Evolutionary conservation across 139 green algal genomes (phyloP), one percentile per base, ranked within the genome.

Genomic region (Coelastrella sp.): DNA sequence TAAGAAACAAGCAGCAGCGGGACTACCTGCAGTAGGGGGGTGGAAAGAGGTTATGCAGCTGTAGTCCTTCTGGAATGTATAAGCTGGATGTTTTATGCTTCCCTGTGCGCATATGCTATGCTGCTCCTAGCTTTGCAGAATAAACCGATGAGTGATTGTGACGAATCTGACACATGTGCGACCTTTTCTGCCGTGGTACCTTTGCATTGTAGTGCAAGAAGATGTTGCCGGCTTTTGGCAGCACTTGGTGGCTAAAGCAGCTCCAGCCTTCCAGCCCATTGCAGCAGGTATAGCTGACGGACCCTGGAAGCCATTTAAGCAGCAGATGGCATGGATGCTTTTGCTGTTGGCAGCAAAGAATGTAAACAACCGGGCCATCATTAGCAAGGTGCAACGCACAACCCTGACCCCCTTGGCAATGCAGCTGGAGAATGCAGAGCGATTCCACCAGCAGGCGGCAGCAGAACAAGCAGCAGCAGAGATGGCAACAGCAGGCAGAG

Each of bases 361-460:
- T 2, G 25, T n/a, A 0, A 62, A 80, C 5, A 89, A 93, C 79
- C 35, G 86, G 19, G 81, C 75, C n/a, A 81, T 89, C 1, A 41
- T 89, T 0, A 48, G 38, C 25, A 79, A 63, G 59, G 83, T 93
- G 50, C 51, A 88, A 40, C 87, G 90, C 27, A 86, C 87, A n/a
- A 85, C 79, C 4, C 50, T 93, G 6, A 60, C 27, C 0, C 90
- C 90, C 0, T 64, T 93, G 37, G 86, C 84, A 21, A 71, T 86
- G 74, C 90, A 93, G 86, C 86, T 93, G 21, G 86, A 82, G 9
- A 93, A 91, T 71, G 90, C 87, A 25, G 90, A 89, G 80, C 50
- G 71, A 3, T 91, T 64, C 11, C 45, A 75, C 8, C 25, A 53
- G 32, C 53, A 53, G 25, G 41, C 67, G 25, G 53, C 78, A 50